Percentiles rank a stretch among this genome's conserved stretches.
Evolutionary conservation across 192 early-diverging fungal genomes (phyloP).

Genomic region (Linnemannia schmuckeri): DNA sequence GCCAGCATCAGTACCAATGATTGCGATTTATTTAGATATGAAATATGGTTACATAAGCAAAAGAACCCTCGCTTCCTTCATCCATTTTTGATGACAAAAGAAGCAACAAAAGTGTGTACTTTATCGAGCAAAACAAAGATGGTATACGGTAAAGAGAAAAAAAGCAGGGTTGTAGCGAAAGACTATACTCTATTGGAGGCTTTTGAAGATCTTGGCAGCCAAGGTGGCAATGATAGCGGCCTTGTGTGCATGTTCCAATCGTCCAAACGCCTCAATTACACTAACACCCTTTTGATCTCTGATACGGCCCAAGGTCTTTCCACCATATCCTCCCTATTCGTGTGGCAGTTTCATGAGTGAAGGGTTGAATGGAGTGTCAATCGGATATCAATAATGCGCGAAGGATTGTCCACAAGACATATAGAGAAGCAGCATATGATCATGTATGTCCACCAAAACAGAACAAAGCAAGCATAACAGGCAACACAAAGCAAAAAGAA

Average conservation of each 20-base stretch:
- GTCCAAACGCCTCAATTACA: slow-evolving; percentile 70
- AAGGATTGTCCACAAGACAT: not conserved
- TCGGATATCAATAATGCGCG: not conserved
- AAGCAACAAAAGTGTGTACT: not conserved
- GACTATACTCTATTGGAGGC: slow-evolving; percentile 12
- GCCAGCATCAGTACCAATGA: too few species aligned
- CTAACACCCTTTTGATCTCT: slow-evolving; percentile 75
- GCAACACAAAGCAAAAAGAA: not conserved
- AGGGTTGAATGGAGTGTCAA: not conserved
- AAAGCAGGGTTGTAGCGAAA: not conserved
- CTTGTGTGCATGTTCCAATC: slow-evolving; percentile 69
- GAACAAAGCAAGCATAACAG: slow-evolving; percentile 8
- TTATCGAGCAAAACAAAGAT: not conserved
- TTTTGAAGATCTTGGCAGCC: slow-evolving; percentile 58
- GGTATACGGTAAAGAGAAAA: not conserved
- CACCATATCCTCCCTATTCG: slow-evolving; percentile 70
- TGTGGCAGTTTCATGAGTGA: not conserved
- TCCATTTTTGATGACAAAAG: too few species aligned
- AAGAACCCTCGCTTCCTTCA: too few species aligned
- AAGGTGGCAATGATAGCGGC: slow-evolving; percentile 67
- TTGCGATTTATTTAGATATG: too few species aligned
- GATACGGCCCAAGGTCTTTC: slow-evolving; percentile 71
- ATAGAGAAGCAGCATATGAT: not conserved
- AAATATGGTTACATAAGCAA: too few species aligned
- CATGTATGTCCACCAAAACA: not conserved